These are phyloP conservation scores for Hypoxylon rickii DNA, from an alignment of 495 filamentous ascomycete species.

Conservation along the genomic window DNA sequence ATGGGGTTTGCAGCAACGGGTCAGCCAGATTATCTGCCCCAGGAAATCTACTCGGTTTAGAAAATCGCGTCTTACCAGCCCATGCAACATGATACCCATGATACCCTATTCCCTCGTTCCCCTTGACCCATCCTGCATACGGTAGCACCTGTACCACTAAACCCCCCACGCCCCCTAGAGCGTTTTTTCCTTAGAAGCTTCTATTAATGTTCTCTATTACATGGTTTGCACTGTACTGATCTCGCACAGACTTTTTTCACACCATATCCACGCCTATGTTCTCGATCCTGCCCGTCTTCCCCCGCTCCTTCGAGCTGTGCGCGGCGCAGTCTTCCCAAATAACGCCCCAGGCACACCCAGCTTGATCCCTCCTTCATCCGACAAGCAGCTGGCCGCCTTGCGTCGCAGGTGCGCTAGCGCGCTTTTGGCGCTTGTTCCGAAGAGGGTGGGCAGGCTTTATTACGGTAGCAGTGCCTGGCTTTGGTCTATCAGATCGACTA, in stretches of 20 bases:
- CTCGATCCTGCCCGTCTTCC: constrained; percentile 71
- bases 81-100: constrained; percentile 5
- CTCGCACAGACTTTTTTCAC: constrained; percentile 70
- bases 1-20: background rate
- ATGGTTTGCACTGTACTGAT: constrained; percentile 35
- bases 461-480: constrained; percentile 48
- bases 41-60: constrained; percentile 21
- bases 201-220: constrained; percentile 34
- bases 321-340: constrained; percentile 78
- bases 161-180: constrained; percentile 30
- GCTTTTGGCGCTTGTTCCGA: constrained; percentile 57
- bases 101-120: constrained; percentile 11
- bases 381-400: constrained; percentile 52
- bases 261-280: constrained; percentile 67
- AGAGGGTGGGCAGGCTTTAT: constrained; percentile 52
- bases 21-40: constrained; percentile 24
- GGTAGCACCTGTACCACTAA: constrained; percentile 29
- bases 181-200: constrained; percentile 30
- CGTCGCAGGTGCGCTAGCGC: constrained; percentile 58
- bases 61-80: constrained; percentile 26
- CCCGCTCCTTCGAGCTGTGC: constrained; percentile 70
- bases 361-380: constrained; percentile 51
- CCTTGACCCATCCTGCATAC: constrained; percentile 24
- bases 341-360: constrained; percentile 61
- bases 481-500: constrained; percentile 30